phyloP scores from a whole-genome alignment of 2,329 filamentous ascomycete genomes.

The Colletotrichum eremochloae region DNA sequence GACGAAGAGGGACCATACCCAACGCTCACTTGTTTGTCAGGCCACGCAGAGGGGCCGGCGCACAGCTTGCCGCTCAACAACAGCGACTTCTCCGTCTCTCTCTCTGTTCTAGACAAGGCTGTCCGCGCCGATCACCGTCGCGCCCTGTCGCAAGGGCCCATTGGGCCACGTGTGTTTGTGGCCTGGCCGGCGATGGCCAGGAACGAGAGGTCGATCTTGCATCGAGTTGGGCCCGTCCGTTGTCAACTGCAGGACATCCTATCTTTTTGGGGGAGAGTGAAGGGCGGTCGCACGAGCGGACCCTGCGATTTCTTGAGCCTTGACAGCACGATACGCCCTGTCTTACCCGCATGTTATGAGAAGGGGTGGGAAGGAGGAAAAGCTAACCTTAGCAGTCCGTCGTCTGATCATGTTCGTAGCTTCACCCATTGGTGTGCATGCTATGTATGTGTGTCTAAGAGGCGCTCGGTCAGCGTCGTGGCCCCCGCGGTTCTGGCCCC shows the following conservation, averaged over 20 bases:
- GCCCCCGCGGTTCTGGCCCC: constrained; percentile 15
- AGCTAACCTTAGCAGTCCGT: not conserved
- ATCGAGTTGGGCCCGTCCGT: not conserved
- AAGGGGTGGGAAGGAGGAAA: not conserved
- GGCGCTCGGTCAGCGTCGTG: constrained; percentile 14
- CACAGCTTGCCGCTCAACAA: constrained; percentile 25
- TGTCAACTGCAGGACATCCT: not conserved
- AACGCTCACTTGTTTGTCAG: not conserved
- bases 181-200: not conserved
- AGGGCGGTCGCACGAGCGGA: constrained; percentile 9
- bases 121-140: constrained; percentile 24
- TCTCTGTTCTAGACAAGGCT: constrained; percentile 3
- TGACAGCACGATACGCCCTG: constrained; percentile 18
- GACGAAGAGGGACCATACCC: not conserved
- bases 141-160: constrained; percentile 8
- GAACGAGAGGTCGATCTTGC: not conserved
- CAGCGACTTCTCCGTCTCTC: not conserved
- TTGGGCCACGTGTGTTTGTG: constrained; percentile 34
- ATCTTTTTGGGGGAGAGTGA: not conserved
- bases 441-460: not conserved
- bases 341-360: not conserved
- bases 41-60: constrained; percentile 1
- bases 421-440: not conserved
- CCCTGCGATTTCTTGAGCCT: constrained; percentile 21
- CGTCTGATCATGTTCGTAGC: constrained; percentile 2